phyloP scores from a whole-genome alignment of 169 alveolate species.

The Eimeria acervulina region DNA sequence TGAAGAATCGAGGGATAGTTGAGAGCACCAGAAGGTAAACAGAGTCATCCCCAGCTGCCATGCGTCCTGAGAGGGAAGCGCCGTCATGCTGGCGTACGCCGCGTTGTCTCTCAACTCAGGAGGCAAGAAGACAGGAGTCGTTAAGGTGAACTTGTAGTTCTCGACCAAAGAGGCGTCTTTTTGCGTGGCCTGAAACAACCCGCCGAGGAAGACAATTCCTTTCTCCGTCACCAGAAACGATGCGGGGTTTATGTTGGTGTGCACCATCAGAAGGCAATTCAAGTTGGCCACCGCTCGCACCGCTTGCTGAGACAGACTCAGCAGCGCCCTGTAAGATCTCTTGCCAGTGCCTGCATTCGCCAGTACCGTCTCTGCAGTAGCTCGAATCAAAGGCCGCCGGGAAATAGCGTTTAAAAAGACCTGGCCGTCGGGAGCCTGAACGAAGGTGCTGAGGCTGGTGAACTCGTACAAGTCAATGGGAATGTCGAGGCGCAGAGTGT shows the following conservation, averaged over 20 bases:
- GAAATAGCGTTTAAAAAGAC: conserved; percentile 38
- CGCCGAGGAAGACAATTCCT: conserved; percentile 65
- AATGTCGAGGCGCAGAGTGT: conserved; percentile 44
- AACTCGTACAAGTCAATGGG: conserved; percentile 60
- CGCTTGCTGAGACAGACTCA: conserved; percentile 66
- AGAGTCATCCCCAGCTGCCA: conserved; percentile 78
- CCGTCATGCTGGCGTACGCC: not conserved
- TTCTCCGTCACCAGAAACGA: conserved; percentile 11
- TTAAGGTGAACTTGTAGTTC: not conserved
- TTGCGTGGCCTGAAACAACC: not conserved
- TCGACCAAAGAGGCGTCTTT: not conserved
- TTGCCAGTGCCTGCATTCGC: not conserved
- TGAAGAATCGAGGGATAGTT: not conserved
- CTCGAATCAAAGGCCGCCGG: conserved; percentile 41
- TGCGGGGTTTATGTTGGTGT: conserved; percentile 39
- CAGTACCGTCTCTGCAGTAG: conserved; percentile 10
- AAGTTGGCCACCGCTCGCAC: conserved; percentile 42
- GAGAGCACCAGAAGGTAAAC: conserved; percentile 52
- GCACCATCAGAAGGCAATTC: conserved; percentile 45
- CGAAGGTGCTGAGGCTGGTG: conserved; percentile 19
- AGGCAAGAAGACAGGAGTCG: conserved; percentile 15
- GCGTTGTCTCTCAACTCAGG: conserved; percentile 45
- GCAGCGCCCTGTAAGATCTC: conserved; percentile 25
- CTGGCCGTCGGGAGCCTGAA: conserved; percentile 58
- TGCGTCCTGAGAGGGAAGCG: not conserved